phyloP scores from a whole-genome alignment of 1,284 basidiomycete genomes.

The Trichosporon ovoides region DNA sequence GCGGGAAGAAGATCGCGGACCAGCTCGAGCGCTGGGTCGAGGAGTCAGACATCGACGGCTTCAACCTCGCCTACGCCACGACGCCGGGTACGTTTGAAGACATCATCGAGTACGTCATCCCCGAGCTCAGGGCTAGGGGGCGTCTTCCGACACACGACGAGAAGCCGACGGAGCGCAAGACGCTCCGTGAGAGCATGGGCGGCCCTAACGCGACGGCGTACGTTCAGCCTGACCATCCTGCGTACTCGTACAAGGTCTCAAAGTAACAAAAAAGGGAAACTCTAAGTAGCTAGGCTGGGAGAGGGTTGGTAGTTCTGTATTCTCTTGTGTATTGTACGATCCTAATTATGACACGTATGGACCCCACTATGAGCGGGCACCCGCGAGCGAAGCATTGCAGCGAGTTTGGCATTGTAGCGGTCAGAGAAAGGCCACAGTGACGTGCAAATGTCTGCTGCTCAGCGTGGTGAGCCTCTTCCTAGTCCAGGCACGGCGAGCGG shows the following conservation, averaged over 20 bases:
- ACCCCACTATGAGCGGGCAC: too few relatives aligned
- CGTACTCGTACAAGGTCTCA: conserved; percentile 12
- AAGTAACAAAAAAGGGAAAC: too few relatives aligned
- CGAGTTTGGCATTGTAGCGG: too few relatives aligned
- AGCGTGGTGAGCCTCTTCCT: too few relatives aligned
- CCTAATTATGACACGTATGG: too few relatives aligned
- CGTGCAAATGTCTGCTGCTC: too few relatives aligned
- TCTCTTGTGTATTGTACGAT: too few relatives aligned
- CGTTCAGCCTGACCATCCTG: conserved; percentile 9
- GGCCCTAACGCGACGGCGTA: conserved; percentile 7
- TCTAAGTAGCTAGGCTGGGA: too few relatives aligned
- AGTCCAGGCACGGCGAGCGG: too few relatives aligned
- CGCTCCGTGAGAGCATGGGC: conserved; percentile 16
- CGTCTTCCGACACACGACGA: conserved; percentile 5
- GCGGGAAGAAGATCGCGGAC: conserved; percentile 12
- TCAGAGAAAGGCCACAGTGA: too few relatives aligned
- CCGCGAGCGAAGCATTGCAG: too few relatives aligned
- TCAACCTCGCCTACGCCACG: conserved; percentile 19
- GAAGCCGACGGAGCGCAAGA: neutral
- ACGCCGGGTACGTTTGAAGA: conserved; percentile 18
- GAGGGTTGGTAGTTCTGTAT: too few relatives aligned
- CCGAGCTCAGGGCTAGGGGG: conserved; percentile 12
- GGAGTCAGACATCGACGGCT: conserved; percentile 16
- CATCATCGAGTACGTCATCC: conserved; percentile 16
- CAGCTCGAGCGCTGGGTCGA: conserved; percentile 17